Conservation (phyloP, 768 basidiomycete genomes). For the Auricularia auricula-judae region DNA sequence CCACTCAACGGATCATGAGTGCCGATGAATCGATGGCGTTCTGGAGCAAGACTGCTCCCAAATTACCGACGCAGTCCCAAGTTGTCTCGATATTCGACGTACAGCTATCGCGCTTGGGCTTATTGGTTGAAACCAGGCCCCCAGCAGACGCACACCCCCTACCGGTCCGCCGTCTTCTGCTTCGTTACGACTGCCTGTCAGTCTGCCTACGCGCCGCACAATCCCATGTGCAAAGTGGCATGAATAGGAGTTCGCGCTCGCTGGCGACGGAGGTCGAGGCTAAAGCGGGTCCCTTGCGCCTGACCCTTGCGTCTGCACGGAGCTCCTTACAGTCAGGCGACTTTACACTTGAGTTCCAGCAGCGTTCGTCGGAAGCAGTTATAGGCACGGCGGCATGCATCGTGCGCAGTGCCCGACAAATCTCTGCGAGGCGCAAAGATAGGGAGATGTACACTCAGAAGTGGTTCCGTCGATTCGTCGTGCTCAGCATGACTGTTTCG, state of each 20-base stretch:
- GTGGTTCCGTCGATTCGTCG: not conserved
- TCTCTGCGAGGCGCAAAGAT: not conserved
- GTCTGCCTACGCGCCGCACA: not conserved
- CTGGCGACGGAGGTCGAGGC: not conserved
- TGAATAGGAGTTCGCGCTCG: not conserved
- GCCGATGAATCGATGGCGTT: constrained; percentile 14
- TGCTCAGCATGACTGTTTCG: not conserved
- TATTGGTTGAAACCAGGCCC: not conserved
- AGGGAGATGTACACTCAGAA: not conserved
- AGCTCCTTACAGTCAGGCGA: not conserved
- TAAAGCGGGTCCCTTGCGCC: not conserved
- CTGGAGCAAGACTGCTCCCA: not conserved
- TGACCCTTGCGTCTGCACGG: not conserved
- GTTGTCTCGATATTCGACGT: constrained; percentile 5
- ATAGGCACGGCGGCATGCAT: not conserved
- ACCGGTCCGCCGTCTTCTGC: not conserved
- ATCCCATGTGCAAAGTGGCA: not conserved
- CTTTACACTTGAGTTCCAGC: not conserved
- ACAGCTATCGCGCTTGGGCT: not conserved
- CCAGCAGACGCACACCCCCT: not conserved
- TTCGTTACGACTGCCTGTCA: not conserved
- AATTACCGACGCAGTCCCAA: not conserved
- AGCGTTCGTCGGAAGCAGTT: not conserved
- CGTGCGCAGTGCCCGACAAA: not conserved
- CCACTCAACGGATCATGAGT: constrained; percentile 37